Conservation (phyloP, 192 early-diverging fungal genomes). For the Entomortierella lignicola region DNA sequence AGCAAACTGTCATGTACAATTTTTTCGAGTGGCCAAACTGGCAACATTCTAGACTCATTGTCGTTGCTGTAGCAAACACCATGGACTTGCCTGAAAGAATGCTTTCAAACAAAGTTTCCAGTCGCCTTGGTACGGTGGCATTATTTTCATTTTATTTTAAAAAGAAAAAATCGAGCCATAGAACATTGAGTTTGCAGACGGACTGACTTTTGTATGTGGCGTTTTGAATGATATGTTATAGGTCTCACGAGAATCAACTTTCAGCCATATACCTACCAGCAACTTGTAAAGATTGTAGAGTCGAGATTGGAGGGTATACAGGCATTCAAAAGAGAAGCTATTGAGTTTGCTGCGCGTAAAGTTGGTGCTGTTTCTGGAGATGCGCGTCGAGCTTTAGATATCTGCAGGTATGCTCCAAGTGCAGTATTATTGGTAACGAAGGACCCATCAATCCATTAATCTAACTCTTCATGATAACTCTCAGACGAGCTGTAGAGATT, state of each 20-base stretch:
- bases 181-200: not conserved
- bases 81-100: conserved; percentile 98
- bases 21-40: conserved; percentile 98
- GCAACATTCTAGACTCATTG: conserved; percentile 83
- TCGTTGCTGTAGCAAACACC: conserved; percentile 97
- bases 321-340: conserved; percentile 83
- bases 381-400: conserved; percentile 93
- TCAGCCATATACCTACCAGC: conserved; percentile 87
- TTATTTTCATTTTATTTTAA: not conserved
- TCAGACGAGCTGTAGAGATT: conserved; percentile 77
- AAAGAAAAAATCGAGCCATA: no score
- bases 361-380: conserved; percentile 97
- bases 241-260: conserved; percentile 93
- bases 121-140: conserved; percentile 76
- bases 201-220: not conserved
- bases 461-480: not conserved
- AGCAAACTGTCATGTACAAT: conserved; percentile 96
- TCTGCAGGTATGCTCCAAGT: conserved; percentile 74
- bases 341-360: conserved; percentile 95
- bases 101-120: conserved; percentile 89
- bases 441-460: no score
- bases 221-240: conserved; percentile 19
- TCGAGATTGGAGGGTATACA: conserved; percentile 79
- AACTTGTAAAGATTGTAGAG: conserved; percentile 88
- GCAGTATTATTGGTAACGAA: no score